Conservation (phyloP, 2,329 filamentous ascomycete genomes). For the Stachybotrys elegans region DNA sequence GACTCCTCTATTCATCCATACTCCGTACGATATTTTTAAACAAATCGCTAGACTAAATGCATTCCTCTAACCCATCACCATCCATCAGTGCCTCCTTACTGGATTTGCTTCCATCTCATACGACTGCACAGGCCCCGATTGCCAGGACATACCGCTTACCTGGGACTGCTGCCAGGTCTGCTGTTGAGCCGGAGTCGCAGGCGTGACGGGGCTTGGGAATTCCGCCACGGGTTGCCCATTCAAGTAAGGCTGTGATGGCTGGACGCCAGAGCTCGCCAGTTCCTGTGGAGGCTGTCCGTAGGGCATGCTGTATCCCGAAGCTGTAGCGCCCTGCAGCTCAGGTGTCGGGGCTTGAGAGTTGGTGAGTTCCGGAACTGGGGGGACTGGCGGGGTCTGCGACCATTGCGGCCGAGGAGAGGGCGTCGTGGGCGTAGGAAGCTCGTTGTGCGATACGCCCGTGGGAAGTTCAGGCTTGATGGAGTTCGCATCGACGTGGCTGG, state of each 20-base stretch:
- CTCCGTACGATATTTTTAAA: too few species aligned
- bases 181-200: slow-evolving; percentile 5
- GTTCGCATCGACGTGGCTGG: not conserved
- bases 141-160: slow-evolving; percentile 20
- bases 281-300: slow-evolving; percentile 17
- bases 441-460: not conserved
- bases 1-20: too few species aligned
- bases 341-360: slow-evolving; percentile 20
- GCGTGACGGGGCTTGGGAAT: not conserved
- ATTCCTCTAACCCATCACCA: not conserved
- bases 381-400: slow-evolving; percentile 4
- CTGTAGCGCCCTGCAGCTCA: slow-evolving; percentile 14
- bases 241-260: slow-evolving; percentile 9
- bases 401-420: not conserved
- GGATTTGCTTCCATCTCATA: slow-evolving; percentile 24
- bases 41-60: too few species aligned
- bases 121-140: slow-evolving; percentile 28
- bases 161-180: not conserved
- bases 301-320: slow-evolving; percentile 12
- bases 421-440: not conserved
- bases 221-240: slow-evolving; percentile 12
- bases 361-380: slow-evolving; percentile 13
- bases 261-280: slow-evolving; percentile 15
- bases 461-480: not conserved
- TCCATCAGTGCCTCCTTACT: not conserved